phyloP scores from a whole-genome alignment of 306 rosid species.

The Dalbergia cochinchinensis region DNA sequence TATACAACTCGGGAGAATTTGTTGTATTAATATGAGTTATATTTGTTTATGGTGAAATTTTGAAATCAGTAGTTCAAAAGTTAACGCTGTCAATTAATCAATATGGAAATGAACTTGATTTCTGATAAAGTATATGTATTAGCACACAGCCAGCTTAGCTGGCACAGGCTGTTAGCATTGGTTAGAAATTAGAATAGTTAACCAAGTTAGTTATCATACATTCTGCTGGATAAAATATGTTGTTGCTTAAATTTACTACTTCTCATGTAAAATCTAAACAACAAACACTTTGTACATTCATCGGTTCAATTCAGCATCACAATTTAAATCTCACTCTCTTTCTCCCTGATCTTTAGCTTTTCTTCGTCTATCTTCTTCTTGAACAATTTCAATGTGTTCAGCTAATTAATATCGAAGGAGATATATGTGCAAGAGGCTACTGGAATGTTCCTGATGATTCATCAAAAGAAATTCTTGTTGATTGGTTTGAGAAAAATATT shows the following conservation, averaged over 20 bases:
- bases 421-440: constrained; percentile 84
- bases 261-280: constrained; percentile 9
- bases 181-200: constrained; percentile 3
- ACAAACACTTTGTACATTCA: neutral
- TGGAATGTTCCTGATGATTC: constrained; percentile 69
- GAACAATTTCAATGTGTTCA: constrained; percentile 50
- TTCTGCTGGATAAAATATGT: no score
- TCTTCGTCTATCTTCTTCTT: constrained; percentile 8
- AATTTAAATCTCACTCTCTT: constrained; percentile 2
- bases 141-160: neutral
- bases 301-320: constrained; percentile 16
- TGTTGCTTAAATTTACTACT: neutral
- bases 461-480: constrained; percentile 59
- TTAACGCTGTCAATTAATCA: neutral
- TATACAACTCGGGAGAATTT: neutral
- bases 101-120: constrained; percentile 26
- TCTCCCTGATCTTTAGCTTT: neutral
- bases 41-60: neutral
- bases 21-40: neutral
- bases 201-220: constrained; percentile 15
- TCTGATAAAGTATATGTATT: neutral
- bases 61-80: constrained; percentile 14
- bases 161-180: neutral
- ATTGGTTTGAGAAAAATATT: constrained; percentile 72
- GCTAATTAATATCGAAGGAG: constrained; percentile 69